phyloP scores from a whole-genome alignment of 2,329 filamentous ascomycete genomes.

The Colletotrichum euphorbiae region DNA sequence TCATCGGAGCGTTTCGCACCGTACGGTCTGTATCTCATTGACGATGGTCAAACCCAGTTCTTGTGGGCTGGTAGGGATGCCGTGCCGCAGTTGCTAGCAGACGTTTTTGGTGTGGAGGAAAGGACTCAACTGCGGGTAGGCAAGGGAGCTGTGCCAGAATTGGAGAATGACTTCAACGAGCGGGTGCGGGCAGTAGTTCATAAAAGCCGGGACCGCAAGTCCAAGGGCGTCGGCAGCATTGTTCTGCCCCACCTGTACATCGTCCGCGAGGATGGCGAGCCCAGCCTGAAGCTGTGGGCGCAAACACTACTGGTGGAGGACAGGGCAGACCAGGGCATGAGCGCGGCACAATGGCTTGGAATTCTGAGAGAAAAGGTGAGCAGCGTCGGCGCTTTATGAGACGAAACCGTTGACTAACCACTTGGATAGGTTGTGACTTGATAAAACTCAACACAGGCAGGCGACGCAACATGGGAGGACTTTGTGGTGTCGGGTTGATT shows the following conservation, averaged over 20 bases:
- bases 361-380: slow-evolving; percentile 91
- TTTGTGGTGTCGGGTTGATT: slow-evolving; percentile 15
- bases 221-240: slow-evolving; percentile 91
- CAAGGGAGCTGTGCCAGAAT: slow-evolving; percentile 85
- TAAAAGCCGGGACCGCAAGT: slow-evolving; percentile 89
- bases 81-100: slow-evolving; percentile 85
- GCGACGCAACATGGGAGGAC: neutral
- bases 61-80: slow-evolving; percentile 95
- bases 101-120: slow-evolving; percentile 92
- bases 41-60: slow-evolving; percentile 98
- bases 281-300: slow-evolving; percentile 94
- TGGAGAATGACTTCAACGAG: slow-evolving; percentile 98
- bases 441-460: neutral
- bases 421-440: slow-evolving; percentile 7
- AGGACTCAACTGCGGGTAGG: slow-evolving; percentile 88
- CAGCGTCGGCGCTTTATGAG: slow-evolving; percentile 3
- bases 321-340: slow-evolving; percentile 91
- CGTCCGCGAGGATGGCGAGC: slow-evolving; percentile 95
- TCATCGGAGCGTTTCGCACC: slow-evolving; percentile 88
- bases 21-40: slow-evolving; percentile 94
- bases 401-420: neutral
- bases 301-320: slow-evolving; percentile 97
- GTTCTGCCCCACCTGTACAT: slow-evolving; percentile 93
- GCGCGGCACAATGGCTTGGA: slow-evolving; percentile 93
- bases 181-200: slow-evolving; percentile 88